Evolutionary conservation across 2,329 filamentous ascomycete species (phyloP).

Genomic region (Hypoxylon sp.): DNA sequence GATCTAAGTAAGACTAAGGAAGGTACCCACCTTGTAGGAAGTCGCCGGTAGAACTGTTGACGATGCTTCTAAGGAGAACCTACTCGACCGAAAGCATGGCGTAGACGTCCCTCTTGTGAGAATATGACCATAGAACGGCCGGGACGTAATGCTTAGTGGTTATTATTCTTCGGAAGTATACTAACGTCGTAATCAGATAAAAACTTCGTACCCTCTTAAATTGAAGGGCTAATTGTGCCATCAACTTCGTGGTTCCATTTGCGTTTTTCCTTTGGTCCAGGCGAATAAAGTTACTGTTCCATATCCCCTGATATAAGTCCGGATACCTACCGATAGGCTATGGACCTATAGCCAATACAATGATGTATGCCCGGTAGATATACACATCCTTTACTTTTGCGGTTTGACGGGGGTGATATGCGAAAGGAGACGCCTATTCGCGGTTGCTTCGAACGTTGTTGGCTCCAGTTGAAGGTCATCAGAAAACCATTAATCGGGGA

Average conservation of each 20-base stretch:
- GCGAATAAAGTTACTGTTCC: slow-evolving; percentile 10
- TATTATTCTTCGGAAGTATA: not conserved
- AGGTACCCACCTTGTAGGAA: too few species aligned
- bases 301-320: slow-evolving; percentile 5
- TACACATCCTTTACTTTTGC: not conserved
- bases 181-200: not conserved
- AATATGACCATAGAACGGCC: not conserved
- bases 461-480: not conserved
- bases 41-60: too few species aligned
- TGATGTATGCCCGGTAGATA: slow-evolving; percentile 1
- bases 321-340: slow-evolving; percentile 9
- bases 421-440: slow-evolving; percentile 13
- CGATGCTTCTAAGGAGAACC: not conserved
- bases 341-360: slow-evolving; percentile 13
- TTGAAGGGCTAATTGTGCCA: slow-evolving; percentile 2
- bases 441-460: slow-evolving; percentile 1
- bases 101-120: not conserved
- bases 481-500: slow-evolving; percentile 22
- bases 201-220: not conserved
- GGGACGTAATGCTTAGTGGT: not conserved
- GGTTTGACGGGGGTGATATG: not conserved
- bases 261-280: not conserved
- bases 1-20: not conserved
- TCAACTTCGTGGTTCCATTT: not conserved
- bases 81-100: too few species aligned